phyloP scores from a whole-genome alignment of 108 stramenopile genomes.

The Parietichytrium sp. region DNA sequence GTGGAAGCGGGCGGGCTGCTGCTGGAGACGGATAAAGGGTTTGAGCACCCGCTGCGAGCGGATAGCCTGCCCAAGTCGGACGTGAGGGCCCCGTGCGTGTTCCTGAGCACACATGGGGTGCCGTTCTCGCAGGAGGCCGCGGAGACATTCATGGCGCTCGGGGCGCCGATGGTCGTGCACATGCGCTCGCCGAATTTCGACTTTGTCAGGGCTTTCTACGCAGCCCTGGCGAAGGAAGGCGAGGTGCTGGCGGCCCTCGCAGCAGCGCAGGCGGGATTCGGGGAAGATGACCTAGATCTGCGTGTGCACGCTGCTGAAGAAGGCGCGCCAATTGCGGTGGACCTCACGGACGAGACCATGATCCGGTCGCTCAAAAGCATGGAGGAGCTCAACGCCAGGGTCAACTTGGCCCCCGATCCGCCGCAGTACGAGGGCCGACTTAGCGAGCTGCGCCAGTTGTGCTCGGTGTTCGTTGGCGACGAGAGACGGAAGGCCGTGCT shows the following conservation, averaged over 20 bases:
- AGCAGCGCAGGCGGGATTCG: no score
- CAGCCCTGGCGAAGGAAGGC: no score
- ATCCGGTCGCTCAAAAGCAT: no score
- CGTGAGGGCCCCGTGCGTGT: background rate
- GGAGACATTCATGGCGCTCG: background rate
- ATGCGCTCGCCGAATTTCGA: background rate
- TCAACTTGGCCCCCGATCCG: no score
- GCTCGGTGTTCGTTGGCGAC: background rate
- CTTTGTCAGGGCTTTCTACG: background rate
- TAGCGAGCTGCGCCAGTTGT: no score
- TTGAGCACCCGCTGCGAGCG: background rate
- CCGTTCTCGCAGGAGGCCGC: background rate
- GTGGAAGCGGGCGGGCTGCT: background rate
- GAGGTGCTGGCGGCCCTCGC: no score
- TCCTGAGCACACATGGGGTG: constrained; percentile 2
- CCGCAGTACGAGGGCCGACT: no score
- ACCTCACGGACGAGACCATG: no score
- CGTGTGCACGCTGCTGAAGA: no score
- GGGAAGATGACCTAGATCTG: no score
- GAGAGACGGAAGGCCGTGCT: background rate
- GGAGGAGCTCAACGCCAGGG: no score
- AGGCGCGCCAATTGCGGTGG: no score
- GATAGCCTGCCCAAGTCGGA: background rate
- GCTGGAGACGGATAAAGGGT: background rate
- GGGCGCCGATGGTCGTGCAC: background rate